Base-by-base conservation (phyloP, 352 stramenopile genomes). In the Thalassiosira hispida region DNA sequence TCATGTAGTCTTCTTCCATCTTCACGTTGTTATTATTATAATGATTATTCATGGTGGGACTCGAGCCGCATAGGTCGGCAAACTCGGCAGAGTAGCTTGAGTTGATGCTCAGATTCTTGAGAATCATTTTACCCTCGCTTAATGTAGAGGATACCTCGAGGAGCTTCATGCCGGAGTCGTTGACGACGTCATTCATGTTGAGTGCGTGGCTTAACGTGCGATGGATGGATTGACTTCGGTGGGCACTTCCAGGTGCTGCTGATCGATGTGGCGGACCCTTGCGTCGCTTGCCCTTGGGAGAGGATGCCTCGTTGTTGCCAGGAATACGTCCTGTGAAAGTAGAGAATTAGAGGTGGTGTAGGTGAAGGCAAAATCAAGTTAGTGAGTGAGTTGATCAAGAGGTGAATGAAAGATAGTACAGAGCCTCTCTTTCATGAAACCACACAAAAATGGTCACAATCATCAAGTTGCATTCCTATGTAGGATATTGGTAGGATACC, bases 51-150 rank as follows among this genome's bases (percentile, higher is more conserved):
- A 25, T 70, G 1, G 57, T 73, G 35, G 72, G 72, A 60, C 53
- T 70, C 22, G 62, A 55, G 16, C 65, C 68, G 31, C 8, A 84
- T 1, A 84, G 42, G n/a, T 79, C 70, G 16, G 76, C 76, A 42
- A 84, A 72, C 31, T 84, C 76, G 9, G 76, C 70, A n/a, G 76
- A 84, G 25, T 84, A 84, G 2, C 46, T 79, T 29, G 76, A 84
- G 18, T 73, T 79, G 18, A 84, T 84, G 1, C 62, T 77, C 1
- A 84, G 35, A 61, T 79, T 79, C 35, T 84, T 77, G 4, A 84
- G 51, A 31, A 84, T 84, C 65, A 76, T 75, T 52, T 84, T 84
- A 53, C 44, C 76, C 11, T 82, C 73, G 6, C 56, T 73, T 7
- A 82, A 25, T 18, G 73, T 82, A 9, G 73, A 82, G 1, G 76